A percentile compares a stretch with the other conserved stretches of the same genome.
These are phyloP conservation scores for Immersiella caudata DNA, from an alignment of 495 filamentous ascomycete species.

Conservation along the genomic window DNA sequence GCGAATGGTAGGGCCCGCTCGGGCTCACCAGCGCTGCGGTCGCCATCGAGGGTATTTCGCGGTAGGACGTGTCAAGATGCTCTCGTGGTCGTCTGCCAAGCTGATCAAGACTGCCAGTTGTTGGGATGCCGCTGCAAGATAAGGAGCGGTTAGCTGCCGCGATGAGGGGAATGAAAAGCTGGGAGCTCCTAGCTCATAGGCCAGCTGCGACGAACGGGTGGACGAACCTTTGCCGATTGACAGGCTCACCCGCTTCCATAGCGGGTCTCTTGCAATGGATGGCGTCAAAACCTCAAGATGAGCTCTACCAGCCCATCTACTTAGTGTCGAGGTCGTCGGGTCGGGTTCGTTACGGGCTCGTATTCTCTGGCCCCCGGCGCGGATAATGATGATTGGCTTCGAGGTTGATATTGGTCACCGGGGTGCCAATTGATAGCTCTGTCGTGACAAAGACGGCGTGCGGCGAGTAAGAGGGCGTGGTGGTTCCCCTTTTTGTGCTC, in stretches of 20 bases:
- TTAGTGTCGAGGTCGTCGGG: conserved; percentile 16
- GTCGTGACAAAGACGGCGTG: conserved; percentile 12
- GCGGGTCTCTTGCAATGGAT: conserved; percentile 38
- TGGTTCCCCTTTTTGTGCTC: conserved; percentile 7
- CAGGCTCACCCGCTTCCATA: conserved; percentile 57
- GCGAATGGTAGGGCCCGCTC: conserved; percentile 47
- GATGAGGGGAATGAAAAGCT: background rate
- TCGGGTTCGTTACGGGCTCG: background rate
- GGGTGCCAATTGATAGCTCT: conserved; percentile 13
- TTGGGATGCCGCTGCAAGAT: conserved; percentile 35
- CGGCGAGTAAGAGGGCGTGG: conserved; percentile 14
- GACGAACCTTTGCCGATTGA: conserved; percentile 52
- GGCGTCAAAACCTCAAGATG: conserved; percentile 21
- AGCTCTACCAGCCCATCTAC: conserved; percentile 24
- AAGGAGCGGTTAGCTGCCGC: conserved; percentile 21
- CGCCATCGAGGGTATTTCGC: conserved; percentile 50
- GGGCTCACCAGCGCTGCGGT: conserved; percentile 51
- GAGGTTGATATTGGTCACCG: background rate
- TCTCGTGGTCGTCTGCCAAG: conserved; percentile 43
- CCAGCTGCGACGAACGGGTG: background rate
- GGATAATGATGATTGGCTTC: background rate
- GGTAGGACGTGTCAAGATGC: conserved; percentile 38
- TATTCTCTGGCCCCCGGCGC: background rate
- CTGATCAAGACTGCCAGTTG: conserved; percentile 38
- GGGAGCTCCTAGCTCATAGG: background rate